Evolutionary conservation across 306 rosid genomes (phyloP).

Genomic region (Pachyrhizus erosus): DNA sequence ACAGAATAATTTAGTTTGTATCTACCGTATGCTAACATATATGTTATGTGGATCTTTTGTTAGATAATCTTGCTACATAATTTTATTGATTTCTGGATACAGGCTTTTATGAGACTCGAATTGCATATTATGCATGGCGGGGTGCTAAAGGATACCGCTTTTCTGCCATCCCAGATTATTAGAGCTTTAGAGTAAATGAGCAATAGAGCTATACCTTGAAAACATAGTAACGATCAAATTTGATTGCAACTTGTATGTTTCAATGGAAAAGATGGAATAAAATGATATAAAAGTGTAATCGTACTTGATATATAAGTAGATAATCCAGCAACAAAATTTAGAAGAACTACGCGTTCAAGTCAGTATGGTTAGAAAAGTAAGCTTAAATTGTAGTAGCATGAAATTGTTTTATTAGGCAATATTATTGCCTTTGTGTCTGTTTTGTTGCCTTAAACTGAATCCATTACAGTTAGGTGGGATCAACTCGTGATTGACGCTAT

Average conservation of each 20-base stretch:
- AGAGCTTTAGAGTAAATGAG: conserved; percentile 25
- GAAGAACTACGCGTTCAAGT: neutral
- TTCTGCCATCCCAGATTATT: conserved; percentile 91
- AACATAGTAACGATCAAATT: conserved; percentile 3
- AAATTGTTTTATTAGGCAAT: conserved; percentile 17
- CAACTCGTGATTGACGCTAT: neutral
- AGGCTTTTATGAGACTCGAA: conserved; percentile 94
- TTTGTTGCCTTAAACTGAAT: neutral
- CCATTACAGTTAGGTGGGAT: neutral
- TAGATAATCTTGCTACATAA: conserved; percentile 15
- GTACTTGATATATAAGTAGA: conserved; percentile 25
- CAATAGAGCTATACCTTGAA: conserved; percentile 4
- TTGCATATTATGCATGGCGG: conserved; percentile 94
- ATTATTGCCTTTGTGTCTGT: neutral
- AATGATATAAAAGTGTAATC: conserved; percentile 27
- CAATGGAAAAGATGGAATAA: conserved; percentile 7
- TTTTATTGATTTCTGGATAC: conserved; percentile 44
- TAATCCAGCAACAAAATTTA: conserved; percentile 22
- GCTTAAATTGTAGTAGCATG: neutral
- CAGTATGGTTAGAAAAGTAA: conserved; percentile 18
- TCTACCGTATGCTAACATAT: conserved; percentile 12
- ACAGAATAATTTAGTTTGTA: conserved; percentile 9
- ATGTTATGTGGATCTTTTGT: conserved; percentile 27
- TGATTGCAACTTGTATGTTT: conserved; percentile 28
- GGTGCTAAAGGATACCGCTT: conserved; percentile 89